Percentiles rank a stretch among this genome's conserved stretches.
phyloP scores from a whole-genome alignment of 805 yeast genomes.

The Ogataea populi-albae region DNA sequence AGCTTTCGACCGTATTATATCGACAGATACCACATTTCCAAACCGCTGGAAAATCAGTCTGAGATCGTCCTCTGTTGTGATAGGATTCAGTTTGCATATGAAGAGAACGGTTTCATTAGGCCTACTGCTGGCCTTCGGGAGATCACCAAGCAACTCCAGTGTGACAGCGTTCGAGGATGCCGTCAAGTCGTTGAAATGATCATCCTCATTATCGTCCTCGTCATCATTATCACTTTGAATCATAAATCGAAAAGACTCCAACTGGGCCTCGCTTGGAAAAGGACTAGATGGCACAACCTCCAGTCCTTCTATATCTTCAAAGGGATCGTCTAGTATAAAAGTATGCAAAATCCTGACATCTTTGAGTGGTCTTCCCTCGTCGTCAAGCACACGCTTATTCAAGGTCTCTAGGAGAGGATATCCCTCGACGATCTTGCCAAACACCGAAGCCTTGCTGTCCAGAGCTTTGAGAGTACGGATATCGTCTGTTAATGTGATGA shows the following conservation, averaged over 20 bases:
- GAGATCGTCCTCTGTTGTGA: conserved; percentile 58
- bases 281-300: conserved; percentile 31
- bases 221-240: conserved; percentile 24
- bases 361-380: conserved; percentile 38
- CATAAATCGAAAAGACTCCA: conserved; percentile 33
- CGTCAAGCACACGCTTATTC: conserved; percentile 40
- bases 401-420: conserved; percentile 43
- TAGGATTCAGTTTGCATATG: conserved; percentile 60
- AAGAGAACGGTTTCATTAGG: conserved; percentile 64
- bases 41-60: conserved; percentile 57
- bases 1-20: conserved; percentile 46
- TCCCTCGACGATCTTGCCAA: conserved; percentile 56
- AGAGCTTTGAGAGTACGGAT: conserved; percentile 24
- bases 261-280: conserved; percentile 32
- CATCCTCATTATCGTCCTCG: conserved; percentile 19
- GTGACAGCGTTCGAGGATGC: conserved; percentile 57
- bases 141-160: conserved; percentile 60
- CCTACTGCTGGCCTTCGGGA: conserved; percentile 53
- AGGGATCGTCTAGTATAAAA: conserved; percentile 54
- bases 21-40: conserved; percentile 52
- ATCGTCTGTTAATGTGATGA: conserved; percentile 36
- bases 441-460: conserved; percentile 28
- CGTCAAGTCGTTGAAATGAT: conserved; percentile 22
- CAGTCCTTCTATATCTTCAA: conserved; percentile 33
- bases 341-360: conserved; percentile 53